A percentile compares a stretch with the other conserved stretches of the same genome.
These are phyloP conservation scores for Colletotrichum chrysophilum DNA, from an alignment of 2,329 filamentous ascomycete species.

Conservation along the genomic window DNA sequence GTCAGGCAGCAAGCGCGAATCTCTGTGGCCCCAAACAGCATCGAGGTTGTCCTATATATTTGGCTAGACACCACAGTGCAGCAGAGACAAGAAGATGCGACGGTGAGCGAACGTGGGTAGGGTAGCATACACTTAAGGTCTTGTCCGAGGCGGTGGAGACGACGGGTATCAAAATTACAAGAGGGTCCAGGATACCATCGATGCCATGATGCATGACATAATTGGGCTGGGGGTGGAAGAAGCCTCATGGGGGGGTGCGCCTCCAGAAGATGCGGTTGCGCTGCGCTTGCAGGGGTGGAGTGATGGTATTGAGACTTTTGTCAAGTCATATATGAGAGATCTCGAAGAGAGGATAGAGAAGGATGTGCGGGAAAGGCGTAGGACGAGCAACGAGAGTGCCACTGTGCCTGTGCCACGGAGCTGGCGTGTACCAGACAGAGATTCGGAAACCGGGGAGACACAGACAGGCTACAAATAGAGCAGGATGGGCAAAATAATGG, in stretches of 20 bases:
- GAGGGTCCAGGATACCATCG: slow-evolving; percentile 37
- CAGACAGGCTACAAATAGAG: neutral
- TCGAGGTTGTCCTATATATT: slow-evolving; percentile 20
- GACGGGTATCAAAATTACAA: slow-evolving; percentile 35
- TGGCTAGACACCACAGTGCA: slow-evolving; percentile 7
- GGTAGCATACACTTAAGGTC: slow-evolving; percentile 12
- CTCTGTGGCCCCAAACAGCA: slow-evolving; percentile 10
- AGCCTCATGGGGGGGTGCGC: slow-evolving; percentile 10
- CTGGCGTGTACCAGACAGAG: neutral
- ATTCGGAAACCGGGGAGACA: neutral
- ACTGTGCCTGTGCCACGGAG: neutral
- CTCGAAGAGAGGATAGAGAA: neutral
- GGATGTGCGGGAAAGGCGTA: neutral
- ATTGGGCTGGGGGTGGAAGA: slow-evolving; percentile 35
- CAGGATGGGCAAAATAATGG: neutral
- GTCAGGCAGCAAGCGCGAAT: slow-evolving; percentile 23
- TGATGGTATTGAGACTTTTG: slow-evolving; percentile 22
- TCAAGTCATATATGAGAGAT: slow-evolving; percentile 16
- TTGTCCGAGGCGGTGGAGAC: slow-evolving; percentile 22
- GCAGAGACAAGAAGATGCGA: slow-evolving; percentile 11
- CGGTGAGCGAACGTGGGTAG: slow-evolving; percentile 17
- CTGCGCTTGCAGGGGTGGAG: slow-evolving; percentile 21
- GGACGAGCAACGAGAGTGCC: neutral
- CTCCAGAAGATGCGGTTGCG: slow-evolving; percentile 11
- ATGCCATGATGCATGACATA: slow-evolving; percentile 50